Conservation (phyloP, 345 rosid genomes). For the Angophora floribunda region DNA sequence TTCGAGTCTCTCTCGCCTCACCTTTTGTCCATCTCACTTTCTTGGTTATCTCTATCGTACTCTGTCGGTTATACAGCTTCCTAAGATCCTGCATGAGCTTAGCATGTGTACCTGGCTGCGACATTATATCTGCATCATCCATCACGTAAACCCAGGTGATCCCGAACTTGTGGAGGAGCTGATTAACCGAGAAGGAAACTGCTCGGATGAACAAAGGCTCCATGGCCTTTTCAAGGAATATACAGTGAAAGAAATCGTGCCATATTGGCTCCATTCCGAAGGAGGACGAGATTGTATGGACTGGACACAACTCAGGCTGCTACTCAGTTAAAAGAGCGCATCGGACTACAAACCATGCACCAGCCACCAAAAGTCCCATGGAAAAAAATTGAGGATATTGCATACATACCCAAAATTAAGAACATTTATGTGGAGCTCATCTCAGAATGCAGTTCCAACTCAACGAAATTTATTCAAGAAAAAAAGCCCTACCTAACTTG, state of each 20-base stretch:
- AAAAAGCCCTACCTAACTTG: background rate
- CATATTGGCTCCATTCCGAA: background rate
- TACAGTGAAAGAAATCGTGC: background rate
- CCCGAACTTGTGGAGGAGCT: background rate
- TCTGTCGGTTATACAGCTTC: constrained; percentile 59
- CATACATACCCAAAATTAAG: background rate
- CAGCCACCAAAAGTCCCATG: background rate
- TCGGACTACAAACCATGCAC: background rate
- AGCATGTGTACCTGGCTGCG: constrained; percentile 73
- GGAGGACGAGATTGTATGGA: background rate
- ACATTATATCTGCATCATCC: constrained; percentile 77
- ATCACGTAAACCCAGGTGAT: constrained; percentile 26
- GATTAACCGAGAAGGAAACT: background rate
- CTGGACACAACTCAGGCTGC: background rate
- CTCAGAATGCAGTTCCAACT: background rate
- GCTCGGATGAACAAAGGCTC: background rate
- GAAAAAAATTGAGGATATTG: background rate
- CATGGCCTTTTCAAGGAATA: background rate
- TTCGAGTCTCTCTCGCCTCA: constrained; percentile 66
- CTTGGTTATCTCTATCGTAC: constrained; percentile 80
- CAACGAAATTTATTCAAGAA: background rate
- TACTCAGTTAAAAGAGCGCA: background rate
- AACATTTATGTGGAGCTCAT: no score
- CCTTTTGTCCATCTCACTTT: constrained; percentile 86
- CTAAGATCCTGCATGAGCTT: constrained; percentile 74